These are phyloP conservation scores for Martiniozyma abietophila DNA, from an alignment of 805 yeast genomes.

Conservation along the genomic window DNA sequence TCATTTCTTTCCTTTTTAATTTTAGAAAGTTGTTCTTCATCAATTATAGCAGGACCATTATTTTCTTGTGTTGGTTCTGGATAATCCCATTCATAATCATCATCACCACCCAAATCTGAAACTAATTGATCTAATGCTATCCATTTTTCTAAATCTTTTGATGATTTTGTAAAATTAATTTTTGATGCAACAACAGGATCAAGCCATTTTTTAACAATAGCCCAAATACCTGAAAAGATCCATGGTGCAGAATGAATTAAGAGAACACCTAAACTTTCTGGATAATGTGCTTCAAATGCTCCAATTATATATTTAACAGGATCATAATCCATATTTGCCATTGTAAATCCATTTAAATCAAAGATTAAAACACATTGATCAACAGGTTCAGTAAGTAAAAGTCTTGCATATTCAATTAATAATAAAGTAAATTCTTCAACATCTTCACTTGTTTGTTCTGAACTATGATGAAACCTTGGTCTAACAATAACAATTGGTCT, in stretches of 20 bases:
- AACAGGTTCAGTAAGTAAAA: slow-evolving; percentile 61
- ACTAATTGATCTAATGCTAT: slow-evolving; percentile 58
- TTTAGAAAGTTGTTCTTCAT: slow-evolving; percentile 26
- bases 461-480: slow-evolving; percentile 65
- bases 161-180: slow-evolving; percentile 69
- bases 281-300: slow-evolving; percentile 93
- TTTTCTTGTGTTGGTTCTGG: slow-evolving; percentile 49
- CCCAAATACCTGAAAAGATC: slow-evolving; percentile 95
- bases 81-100: slow-evolving; percentile 49
- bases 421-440: slow-evolving; percentile 67
- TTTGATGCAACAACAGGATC: slow-evolving; percentile 95
- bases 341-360: slow-evolving; percentile 77
- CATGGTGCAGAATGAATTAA: slow-evolving; percentile 93
- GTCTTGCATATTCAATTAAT: slow-evolving; percentile 73
- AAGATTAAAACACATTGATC: slow-evolving; percentile 80
- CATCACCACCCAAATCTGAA: slow-evolving; percentile 65
- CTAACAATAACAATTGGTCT: slow-evolving; percentile 79
- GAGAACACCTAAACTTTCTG: slow-evolving; percentile 80
- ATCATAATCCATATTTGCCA: slow-evolving; percentile 86
- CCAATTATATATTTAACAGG: slow-evolving; percentile 85
- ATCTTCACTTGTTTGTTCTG: slow-evolving; percentile 59
- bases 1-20: slow-evolving; percentile 41
- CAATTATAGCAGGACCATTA: slow-evolving; percentile 39
- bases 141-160: slow-evolving; percentile 55
- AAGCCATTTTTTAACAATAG: slow-evolving; percentile 82